phyloP scores from a whole-genome alignment of 805 yeast species.

The Candida xyloterini region DNA sequence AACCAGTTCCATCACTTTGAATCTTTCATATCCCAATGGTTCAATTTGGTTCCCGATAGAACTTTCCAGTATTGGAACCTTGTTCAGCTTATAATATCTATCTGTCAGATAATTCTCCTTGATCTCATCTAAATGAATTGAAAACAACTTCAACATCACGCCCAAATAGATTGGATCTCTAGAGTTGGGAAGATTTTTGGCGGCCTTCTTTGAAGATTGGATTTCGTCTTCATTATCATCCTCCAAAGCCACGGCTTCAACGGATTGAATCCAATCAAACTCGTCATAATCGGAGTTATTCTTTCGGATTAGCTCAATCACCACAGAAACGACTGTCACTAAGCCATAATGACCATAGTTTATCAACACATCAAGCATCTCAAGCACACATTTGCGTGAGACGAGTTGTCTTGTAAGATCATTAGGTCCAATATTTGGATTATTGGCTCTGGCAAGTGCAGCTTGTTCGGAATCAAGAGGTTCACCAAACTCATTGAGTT shows the following conservation, averaged over 20 bases:
- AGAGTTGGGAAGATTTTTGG: conserved; percentile 67
- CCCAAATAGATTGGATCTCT: conserved; percentile 94
- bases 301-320: conserved; percentile 89
- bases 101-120: conserved; percentile 32
- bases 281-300: conserved; percentile 92
- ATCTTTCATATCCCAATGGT: conserved; percentile 86
- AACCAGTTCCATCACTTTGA: conserved; percentile 83
- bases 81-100: conserved; percentile 28
- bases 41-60: conserved; percentile 57
- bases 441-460: conserved; percentile 40
- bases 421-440: conserved; percentile 92
- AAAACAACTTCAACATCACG: conserved; percentile 71
- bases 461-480: conserved; percentile 50
- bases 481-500: conserved; percentile 55
- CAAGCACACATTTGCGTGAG: conserved; percentile 59
- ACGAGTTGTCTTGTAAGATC: conserved; percentile 89
- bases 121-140: conserved; percentile 39
- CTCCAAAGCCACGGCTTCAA: conserved; percentile 18
- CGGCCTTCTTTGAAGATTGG: neutral
- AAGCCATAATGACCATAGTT: conserved; percentile 74
- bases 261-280: conserved; percentile 35
- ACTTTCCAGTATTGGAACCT: conserved; percentile 39
- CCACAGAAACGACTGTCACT: conserved; percentile 89
- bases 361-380: conserved; percentile 73
- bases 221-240: conserved; percentile 8